Base-by-base conservation (phyloP, 805 yeast genomes). In the Cyberlindnera xylosilytica region DNA sequence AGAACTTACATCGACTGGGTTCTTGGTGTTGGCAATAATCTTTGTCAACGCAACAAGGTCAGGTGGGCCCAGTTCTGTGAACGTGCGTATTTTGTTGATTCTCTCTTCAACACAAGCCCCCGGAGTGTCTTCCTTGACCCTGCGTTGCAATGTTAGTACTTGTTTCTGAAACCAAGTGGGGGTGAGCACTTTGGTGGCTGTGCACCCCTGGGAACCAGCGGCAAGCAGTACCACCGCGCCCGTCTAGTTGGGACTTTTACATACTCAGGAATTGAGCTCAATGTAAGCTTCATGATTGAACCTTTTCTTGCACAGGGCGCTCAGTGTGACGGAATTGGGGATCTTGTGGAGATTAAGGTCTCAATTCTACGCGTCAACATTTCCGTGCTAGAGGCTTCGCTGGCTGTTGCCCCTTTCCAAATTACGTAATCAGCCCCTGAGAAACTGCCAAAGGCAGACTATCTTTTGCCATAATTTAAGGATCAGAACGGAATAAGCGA, bases 31-130 rank as follows among this genome's bases (percentile, higher is more conserved):
- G 83, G 86, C 10, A n/a, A 89, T 86, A 11, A 45, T 44, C 46
- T 70, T 72, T n/a, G 73, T 61, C 26, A 76, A 55, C 48, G 71
- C 79, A 6, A 81, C 79, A 44, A 85, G 65, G 60, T 86, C 95
- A 3, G 88, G 84, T 1, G 89, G 87, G 0, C 95, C 95, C 43
- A 86, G 61, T 47, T 84, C 90, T 41, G 63, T 68, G 46, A 83
- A 78, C 31, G 76, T 67, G 36, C 72, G 72, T 35, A 85, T 63
- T 50, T 83, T 73, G 28, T 75, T 62, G 3, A 84, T 76, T 52
- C 95, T 70, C 56, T 82, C 88, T 40, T 74, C 73, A 34, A 84
- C 58, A 10, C 88, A 79, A 18, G 74, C 66, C 1, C 83, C 83
- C 38, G 75, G 60, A 53, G 70, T 66, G 53, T 74, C 76, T 56